Base-by-base conservation (phyloP, 345 rosid genomes). In the Jatropha curcas region DNA sequence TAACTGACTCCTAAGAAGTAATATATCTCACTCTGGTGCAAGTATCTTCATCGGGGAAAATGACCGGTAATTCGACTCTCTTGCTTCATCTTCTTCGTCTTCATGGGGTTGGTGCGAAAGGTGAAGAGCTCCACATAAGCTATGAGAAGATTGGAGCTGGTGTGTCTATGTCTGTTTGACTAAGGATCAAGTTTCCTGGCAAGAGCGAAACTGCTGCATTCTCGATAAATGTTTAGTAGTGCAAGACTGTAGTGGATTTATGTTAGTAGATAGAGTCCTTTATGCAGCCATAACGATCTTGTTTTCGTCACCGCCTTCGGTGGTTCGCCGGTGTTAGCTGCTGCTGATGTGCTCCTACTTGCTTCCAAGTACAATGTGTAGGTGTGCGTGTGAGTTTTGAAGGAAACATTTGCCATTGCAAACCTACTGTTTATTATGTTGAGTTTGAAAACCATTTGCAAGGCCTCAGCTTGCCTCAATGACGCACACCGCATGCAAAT, bases 391-490 rank as follows among this genome's bases (percentile, higher is more conserved):
- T 56, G 90, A 61, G 76, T 58, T 68, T 43, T 87, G 92, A 43
- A 94, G 86, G n/a, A n/a, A 43, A 82, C 88, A 56, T 84, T 90
- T 63, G 92, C 93, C 86, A 92, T 82, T 7, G 90, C 88, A 53
- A 86, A 85, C 46, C 92, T 84, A 72, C 93, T 92, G 87, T 84
- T 90, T 34, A 92, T 71, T 57, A 94, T n/a, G 82, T 57, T 94
- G 98, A 48, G 84, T 76, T 73, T 90, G 97, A n/a, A n/a, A 71
- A 92, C 97, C 88, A 86, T n/a, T 74, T 45, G 93, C 77, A 31
- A 94, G 87, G n/a, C n/a, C 88, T 94, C 98, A 19, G 95, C 87
- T 72, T 90, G 97, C 77, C n/a, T n/a, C n/a, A 92, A 59, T 27
- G 89, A 79, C 3, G 95, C 95, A 72, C 90, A 97, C 98, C 92